Percentiles rank a stretch among this genome's conserved stretches.
These are phyloP conservation scores for Pichia sp. DNA, from an alignment of 1,139 yeast species.

Conservation along the genomic window DNA sequence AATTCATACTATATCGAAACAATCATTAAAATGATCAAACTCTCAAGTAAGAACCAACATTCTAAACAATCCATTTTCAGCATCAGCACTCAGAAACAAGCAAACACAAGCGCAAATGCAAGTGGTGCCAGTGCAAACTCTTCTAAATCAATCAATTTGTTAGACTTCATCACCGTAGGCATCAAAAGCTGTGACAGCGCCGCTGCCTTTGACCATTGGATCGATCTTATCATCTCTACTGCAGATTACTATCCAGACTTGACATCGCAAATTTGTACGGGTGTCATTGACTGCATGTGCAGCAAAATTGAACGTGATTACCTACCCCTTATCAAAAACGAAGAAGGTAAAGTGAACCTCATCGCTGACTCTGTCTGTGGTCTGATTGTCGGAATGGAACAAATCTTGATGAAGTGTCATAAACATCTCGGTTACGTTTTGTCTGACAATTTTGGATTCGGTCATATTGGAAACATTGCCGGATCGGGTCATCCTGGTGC, in stretches of 20 bases:
- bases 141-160: conserved; percentile 15
- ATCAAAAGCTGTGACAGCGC: conserved; percentile 17
- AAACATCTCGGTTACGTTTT: conserved; percentile 33
- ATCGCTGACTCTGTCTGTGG: conserved; percentile 43
- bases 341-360: conserved; percentile 17
- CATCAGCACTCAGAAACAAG: conserved; percentile 5
- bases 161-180: conserved; percentile 22
- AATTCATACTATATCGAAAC: conserved; percentile 19
- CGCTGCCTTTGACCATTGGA: conserved; percentile 22
- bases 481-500: neutral
- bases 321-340: conserved; percentile 1
- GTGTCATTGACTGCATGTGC: conserved; percentile 45
- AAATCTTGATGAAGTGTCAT: conserved; percentile 55
- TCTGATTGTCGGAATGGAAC: conserved; percentile 60
- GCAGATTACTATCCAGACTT: conserved; percentile 22
- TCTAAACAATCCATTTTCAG: conserved; percentile 15
- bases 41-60: conserved; percentile 18
- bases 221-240: conserved; percentile 18
- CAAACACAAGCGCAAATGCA: no score
- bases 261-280: conserved; percentile 43
- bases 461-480: neutral
- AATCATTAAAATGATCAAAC: conserved; percentile 18
- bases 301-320: conserved; percentile 31
- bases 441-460: conserved; percentile 24
- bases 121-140: no score